A percentile compares a stretch with the other conserved stretches of the same genome.
Evolutionary conservation across 495 filamentous ascomycete species (phyloP).

Genomic region (Penicillium goetzii): DNA sequence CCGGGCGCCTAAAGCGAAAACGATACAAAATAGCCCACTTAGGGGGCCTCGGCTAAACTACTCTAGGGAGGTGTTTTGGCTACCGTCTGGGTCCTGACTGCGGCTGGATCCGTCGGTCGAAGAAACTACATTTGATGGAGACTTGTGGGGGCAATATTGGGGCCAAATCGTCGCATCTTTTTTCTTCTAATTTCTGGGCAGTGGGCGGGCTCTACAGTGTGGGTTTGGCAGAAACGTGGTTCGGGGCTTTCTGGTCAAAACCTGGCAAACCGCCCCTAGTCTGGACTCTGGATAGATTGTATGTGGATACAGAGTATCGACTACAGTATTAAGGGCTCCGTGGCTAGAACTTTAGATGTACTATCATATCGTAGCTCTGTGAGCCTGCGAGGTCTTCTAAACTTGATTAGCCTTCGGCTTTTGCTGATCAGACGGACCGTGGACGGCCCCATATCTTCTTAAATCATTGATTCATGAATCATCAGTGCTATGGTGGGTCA

Average conservation of each 20-base stretch:
- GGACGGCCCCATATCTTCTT: background rate
- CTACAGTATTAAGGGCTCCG: background rate
- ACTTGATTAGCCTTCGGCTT: no score
- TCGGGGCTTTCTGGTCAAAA: background rate
- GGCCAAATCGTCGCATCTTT: background rate
- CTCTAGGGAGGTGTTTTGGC: background rate
- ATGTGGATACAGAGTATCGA: background rate
- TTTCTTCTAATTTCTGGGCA: no score
- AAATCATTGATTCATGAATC: slow-evolving; percentile 7
- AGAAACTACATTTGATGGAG: background rate
- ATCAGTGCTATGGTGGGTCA: slow-evolving; percentile 17
- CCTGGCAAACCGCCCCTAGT: background rate
- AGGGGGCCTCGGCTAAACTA: background rate
- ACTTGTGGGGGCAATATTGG: background rate
- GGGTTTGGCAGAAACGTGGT: background rate
- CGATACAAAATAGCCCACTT: background rate
- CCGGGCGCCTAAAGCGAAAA: background rate
- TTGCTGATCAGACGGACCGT: background rate
- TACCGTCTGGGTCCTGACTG: background rate
- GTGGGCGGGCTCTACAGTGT: background rate
- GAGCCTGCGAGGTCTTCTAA: background rate
- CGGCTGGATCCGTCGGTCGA: background rate
- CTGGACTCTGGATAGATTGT: background rate
- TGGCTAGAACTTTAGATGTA: background rate
- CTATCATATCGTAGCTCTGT: no score